Percentiles rank a stretch among this genome's conserved stretches.
Evolutionary conservation across 306 rosid genomes (phyloP).

Genomic region (Oemleria cerasiformis): DNA sequence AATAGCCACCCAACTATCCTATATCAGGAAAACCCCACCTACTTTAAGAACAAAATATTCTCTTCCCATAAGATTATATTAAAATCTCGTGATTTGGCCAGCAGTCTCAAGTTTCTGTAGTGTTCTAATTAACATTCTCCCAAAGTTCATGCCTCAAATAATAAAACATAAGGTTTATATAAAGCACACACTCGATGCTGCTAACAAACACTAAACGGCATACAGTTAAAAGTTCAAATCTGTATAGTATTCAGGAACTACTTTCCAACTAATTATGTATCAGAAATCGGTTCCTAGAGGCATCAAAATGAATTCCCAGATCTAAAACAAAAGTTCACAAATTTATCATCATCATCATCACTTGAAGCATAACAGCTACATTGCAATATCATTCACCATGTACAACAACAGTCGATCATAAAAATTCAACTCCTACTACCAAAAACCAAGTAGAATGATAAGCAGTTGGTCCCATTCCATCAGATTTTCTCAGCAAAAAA

Average conservation of each 20-base stretch:
- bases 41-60: neutral
- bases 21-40: neutral
- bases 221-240: neutral
- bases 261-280: neutral
- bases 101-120: neutral
- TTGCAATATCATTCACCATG: neutral
- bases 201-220: neutral
- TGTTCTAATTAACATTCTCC: neutral
- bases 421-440: neutral
- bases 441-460: conserved; percentile 16
- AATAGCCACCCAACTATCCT: neutral
- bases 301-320: neutral
- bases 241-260: neutral
- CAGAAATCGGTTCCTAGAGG: neutral
- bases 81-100: neutral
- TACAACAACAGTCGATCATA: neutral
- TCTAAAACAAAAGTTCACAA: conserved; percentile 10
- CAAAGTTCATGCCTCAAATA: neutral
- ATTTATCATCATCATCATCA: conserved; percentile 1
- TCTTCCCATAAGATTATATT: neutral
- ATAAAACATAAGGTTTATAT: neutral
- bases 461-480: conserved; percentile 8
- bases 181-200: neutral
- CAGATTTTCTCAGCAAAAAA: neutral
- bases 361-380: neutral